phyloP scores from a whole-genome alignment of 192 early-diverging fungal species.

The Podochytrium sp. region DNA sequence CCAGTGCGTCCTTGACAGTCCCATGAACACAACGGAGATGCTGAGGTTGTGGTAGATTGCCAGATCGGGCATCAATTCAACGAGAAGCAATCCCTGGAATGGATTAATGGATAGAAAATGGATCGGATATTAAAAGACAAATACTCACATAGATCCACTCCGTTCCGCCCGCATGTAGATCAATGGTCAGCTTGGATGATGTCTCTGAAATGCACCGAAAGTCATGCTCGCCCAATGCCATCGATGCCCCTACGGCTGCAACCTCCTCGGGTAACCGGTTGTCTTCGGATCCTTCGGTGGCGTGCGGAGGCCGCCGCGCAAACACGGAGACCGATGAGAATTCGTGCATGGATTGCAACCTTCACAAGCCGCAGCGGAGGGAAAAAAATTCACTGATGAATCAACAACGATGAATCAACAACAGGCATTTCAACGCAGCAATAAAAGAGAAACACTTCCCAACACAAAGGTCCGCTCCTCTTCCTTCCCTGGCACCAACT shows the following conservation, averaged over 20 bases:
- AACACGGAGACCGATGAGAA: neutral
- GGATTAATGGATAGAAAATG: neutral
- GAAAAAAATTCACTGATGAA: too few relatives aligned
- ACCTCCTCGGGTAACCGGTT: neutral
- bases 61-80: neutral
- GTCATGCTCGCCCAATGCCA: neutral
- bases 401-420: too few relatives aligned
- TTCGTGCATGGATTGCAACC: too few relatives aligned
- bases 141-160: constrained; percentile 17
- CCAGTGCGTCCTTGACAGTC: neutral
- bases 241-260: neutral
- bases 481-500: neutral
- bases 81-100: neutral
- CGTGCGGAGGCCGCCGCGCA: neutral
- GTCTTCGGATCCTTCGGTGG: neutral
- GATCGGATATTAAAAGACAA: neutral
- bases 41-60: neutral
- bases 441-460: constrained; percentile 5
- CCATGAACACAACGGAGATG: neutral
- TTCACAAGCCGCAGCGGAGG: too few relatives aligned
- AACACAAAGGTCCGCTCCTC: neutral
- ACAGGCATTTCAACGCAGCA: constrained; percentile 15
- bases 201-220: constrained; percentile 1
- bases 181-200: neutral
- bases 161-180: neutral